Evolutionary conservation across 768 basidiomycete species (phyloP).

Genomic region (Calocera cornea): DNA sequence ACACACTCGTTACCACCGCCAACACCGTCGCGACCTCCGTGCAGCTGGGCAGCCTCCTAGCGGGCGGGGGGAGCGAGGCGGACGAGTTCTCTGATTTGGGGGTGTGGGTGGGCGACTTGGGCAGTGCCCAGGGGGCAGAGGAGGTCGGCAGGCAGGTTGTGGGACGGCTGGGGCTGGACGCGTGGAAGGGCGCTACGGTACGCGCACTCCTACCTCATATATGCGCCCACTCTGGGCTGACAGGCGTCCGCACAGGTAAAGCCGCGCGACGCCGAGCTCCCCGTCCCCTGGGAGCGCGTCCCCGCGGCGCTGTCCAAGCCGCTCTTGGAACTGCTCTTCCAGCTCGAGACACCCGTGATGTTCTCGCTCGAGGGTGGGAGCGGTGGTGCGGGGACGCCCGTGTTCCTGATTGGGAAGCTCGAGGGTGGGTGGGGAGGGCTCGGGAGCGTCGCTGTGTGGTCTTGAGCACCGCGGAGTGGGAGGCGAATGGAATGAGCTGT

Average conservation of each 20-base stretch:
- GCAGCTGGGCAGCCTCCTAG: background rate
- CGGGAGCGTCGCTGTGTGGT: background rate
- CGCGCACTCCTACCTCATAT: background rate
- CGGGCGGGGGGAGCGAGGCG: background rate
- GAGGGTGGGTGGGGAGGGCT: background rate
- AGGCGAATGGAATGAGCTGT: background rate
- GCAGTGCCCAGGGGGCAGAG: background rate
- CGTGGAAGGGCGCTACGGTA: background rate
- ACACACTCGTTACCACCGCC: background rate
- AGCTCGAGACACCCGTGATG: background rate
- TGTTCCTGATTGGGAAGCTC: background rate
- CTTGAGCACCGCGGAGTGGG: background rate
- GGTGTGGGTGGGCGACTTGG: background rate
- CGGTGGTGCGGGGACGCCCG: background rate
- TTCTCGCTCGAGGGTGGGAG: background rate
- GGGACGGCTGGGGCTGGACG: background rate
- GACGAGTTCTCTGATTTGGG: background rate
- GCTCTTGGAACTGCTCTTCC: background rate
- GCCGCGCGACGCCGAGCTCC: background rate
- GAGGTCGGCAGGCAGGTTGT: background rate
- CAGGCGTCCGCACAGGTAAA: background rate
- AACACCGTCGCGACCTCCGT: background rate
- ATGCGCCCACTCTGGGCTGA: background rate
- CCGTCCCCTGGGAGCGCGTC: background rate
- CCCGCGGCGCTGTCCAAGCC: background rate